Conservation (phyloP, 345 rosid species). For the Bruguiera sexangula region DNA sequence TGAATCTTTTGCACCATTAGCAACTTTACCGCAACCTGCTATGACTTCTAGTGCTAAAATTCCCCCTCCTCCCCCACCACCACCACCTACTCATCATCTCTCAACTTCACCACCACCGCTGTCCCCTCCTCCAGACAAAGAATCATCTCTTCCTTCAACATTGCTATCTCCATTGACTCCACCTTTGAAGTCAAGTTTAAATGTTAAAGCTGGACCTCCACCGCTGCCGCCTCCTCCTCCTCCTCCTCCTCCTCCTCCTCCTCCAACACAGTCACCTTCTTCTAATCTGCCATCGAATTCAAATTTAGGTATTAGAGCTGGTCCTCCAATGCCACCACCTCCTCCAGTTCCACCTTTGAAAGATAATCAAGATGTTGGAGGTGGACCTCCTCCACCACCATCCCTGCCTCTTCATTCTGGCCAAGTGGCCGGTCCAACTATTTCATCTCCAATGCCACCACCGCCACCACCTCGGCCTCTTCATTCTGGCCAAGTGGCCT, state of each 20-base stretch:
- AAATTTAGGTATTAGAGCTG: conserved; percentile 17
- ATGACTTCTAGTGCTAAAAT: conserved; percentile 15
- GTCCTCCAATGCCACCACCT: conserved; percentile 39
- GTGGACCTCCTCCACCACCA: conserved; percentile 21
- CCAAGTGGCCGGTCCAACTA: background rate
- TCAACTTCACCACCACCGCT: conserved; percentile 7
- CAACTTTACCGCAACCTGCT: conserved; percentile 29
- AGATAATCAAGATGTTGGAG: background rate
- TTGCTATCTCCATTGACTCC: conserved; percentile 6
- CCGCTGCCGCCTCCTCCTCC: conserved; percentile 18
- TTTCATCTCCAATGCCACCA: background rate
- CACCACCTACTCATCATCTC: conserved; percentile 20
- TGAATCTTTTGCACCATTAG: conserved; percentile 27
- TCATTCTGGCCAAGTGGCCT: conserved; percentile 19
- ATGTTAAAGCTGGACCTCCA: conserved; percentile 4
- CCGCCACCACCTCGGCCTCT: conserved; percentile 13
- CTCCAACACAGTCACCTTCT: conserved; percentile 36
- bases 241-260: conserved; percentile 14
- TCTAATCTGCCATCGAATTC: conserved; percentile 28
- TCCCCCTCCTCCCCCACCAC: conserved; percentile 14
- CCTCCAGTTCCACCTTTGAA: conserved; percentile 24
- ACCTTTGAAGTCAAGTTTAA: conserved; percentile 10
- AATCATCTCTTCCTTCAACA: conserved; percentile 2
- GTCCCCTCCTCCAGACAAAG: conserved; percentile 8
- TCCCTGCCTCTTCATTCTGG: conserved; percentile 21